A percentile compares a stretch with the other conserved stretches of the same genome.
Conservation (phyloP, 176 grass and related monocot species). For the Oropetium thomaeum region DNA sequence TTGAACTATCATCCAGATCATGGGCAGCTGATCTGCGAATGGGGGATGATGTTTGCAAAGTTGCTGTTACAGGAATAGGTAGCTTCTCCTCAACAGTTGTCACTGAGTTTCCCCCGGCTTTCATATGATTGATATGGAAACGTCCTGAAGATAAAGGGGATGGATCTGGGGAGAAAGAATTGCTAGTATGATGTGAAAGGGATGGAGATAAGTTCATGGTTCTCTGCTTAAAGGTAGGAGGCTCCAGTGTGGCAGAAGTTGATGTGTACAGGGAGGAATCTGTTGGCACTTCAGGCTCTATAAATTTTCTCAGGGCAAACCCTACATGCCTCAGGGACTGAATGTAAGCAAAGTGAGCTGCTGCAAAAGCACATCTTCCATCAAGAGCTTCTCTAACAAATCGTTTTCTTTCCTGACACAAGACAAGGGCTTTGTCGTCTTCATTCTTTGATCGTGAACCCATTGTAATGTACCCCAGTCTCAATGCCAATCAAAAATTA, state of each 20-base stretch:
- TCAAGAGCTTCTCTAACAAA: constrained; percentile 87
- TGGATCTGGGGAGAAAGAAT: constrained; percentile 69
- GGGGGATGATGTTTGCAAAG: constrained; percentile 54
- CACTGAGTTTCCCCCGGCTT: constrained; percentile 47
- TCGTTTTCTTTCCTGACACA: constrained; percentile 86
- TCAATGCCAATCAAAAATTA: constrained; percentile 15
- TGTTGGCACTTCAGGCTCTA: constrained; percentile 51
- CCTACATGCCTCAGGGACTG: constrained; percentile 86
- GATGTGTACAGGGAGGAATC: constrained; percentile 68
- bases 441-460: constrained; percentile 63
- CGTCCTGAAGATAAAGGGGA: constrained; percentile 61
- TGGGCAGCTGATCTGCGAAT: constrained; percentile 33
- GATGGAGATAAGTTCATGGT: constrained; percentile 53
- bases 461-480: constrained; percentile 44
- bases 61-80: constrained; percentile 60
- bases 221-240: constrained; percentile 49
- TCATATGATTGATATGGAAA: constrained; percentile 94
- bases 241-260: constrained; percentile 65
- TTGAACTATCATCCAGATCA: constrained; percentile 63
- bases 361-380: constrained; percentile 78
- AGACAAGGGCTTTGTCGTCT: constrained; percentile 78
- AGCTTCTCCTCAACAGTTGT: constrained; percentile 74
- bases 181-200: constrained; percentile 56
- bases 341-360: constrained; percentile 76
- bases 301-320: constrained; percentile 73